Base-by-base conservation (phyloP, 2,329 filamentous ascomycete genomes). In the Seiridium unicorne region DNA sequence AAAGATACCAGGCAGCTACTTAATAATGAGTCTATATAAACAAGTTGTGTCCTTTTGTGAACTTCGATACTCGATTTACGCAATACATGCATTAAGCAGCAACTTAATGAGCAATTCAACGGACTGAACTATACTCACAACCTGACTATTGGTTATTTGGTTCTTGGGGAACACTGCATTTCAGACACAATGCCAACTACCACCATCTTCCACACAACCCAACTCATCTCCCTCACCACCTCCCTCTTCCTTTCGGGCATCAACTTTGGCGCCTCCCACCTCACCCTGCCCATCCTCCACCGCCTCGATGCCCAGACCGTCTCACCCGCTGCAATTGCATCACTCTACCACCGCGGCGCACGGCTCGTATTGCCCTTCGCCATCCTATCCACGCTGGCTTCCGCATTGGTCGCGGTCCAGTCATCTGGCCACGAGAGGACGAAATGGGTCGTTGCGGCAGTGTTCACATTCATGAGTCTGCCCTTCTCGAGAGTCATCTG, bases 211-310 rank as follows among this genome's bases (percentile, higher is more conserved):
- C 51, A 32, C 5, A 55, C 38, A 9, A 35, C 58, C 51, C 34
- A 60, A 51, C 51, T 60, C 38, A 7, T 60, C 18, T 42, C 36
- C 26, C 35, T 60, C 8, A 18, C 51, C 1, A 55, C 58, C n/a
- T 49, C 58, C 3, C 42, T 56, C 42, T 60, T 60, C 51, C 58
- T 60, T 26, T 48, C 44, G 3, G 58, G 58, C 35, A 44, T 56
- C 42, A 55, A 49, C 51, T 60, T 55, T 26, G 44, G 40, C 8
- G 18, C 44, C 11, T 55, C 49, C 26, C 58, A 56, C 58, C 26
- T 55, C 1, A 7, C 44, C n/a, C 8, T 38, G 3, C 58, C 58
- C 3, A 6, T 60, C 1, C 18, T 55, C 2, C 35, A 47, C 36
- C 8, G 11, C 1, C 51, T 60, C 34, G 44, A 51, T 32, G 40